Conservation (phyloP, 257 asterid species). For the Anisodus tanguticus region DNA sequence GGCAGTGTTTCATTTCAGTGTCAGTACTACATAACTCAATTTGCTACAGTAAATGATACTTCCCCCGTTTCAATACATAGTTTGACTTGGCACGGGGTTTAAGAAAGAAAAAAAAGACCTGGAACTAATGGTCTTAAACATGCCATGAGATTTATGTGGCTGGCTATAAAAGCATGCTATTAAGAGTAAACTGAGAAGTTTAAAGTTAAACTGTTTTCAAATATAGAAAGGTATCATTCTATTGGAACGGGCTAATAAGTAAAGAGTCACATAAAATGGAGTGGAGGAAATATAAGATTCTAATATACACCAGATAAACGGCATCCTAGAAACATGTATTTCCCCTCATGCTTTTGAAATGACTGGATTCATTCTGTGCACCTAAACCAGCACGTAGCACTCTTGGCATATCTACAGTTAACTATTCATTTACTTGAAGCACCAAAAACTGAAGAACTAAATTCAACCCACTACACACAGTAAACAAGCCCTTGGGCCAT, state of each 20-base stretch:
- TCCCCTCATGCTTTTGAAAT: not conserved
- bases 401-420: conserved; percentile 19
- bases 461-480: not conserved
- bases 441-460: not conserved
- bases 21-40: not conserved
- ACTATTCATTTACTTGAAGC: not conserved
- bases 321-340: not conserved
- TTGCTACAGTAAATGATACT: conserved; percentile 5
- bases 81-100: not conserved
- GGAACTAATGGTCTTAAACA: not conserved
- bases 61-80: not conserved
- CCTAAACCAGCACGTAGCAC: conserved; percentile 16
- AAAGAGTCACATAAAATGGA: not conserved
- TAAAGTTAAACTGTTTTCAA: not conserved
- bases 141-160: not conserved
- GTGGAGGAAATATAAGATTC: not conserved
- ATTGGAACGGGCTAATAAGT: not conserved
- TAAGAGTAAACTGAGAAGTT: not conserved
- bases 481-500: conserved; percentile 15
- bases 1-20: not conserved
- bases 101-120: not conserved
- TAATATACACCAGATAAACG: not conserved
- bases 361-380: not conserved
- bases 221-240: not conserved
- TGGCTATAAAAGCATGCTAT: not conserved